These are phyloP conservation scores for Candida albicans DNA, from an alignment of 1,139 yeast genomes.

Conservation along the genomic window DNA sequence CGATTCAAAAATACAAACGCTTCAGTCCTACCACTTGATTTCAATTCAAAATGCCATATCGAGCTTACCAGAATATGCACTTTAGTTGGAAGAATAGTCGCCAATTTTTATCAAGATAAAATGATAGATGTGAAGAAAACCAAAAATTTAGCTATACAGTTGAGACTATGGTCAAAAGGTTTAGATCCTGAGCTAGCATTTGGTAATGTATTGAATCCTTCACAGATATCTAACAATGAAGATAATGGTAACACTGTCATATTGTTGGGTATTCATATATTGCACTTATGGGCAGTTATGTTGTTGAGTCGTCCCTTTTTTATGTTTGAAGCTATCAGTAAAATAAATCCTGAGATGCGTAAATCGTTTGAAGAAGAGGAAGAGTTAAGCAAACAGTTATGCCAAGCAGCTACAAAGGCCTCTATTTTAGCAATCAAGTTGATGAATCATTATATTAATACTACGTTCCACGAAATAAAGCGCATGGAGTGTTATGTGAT, in stretches of 20 bases:
- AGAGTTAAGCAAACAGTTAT: conserved; percentile 14
- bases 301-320: conserved; percentile 48
- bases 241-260: conserved; percentile 20
- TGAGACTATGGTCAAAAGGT: conserved; percentile 39
- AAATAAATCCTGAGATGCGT: conserved; percentile 9
- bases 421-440: conserved; percentile 18
- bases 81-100: conserved; percentile 35
- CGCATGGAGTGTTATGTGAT: conserved; percentile 20
- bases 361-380: conserved; percentile 9
- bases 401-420: conserved; percentile 19
- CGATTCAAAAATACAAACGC: conserved; percentile 8
- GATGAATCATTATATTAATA: conserved; percentile 18
- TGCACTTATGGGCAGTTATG: conserved; percentile 42
- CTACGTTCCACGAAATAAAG: conserved; percentile 13
- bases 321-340: conserved; percentile 24
- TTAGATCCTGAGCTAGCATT: conserved; percentile 29
- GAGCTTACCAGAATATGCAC: conserved; percentile 17
- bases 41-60: conserved; percentile 17
- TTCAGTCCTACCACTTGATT: conserved; percentile 10
- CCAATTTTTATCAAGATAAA: conserved; percentile 30
- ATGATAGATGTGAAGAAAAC: conserved; percentile 35
- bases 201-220: conserved; percentile 21
- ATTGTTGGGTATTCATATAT: conserved; percentile 35
- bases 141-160: conserved; percentile 37
- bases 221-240: conserved; percentile 15